Evolutionary conservation across 441 rosid genomes (phyloP).

Genomic region (Flueggea neowawraea): DNA sequence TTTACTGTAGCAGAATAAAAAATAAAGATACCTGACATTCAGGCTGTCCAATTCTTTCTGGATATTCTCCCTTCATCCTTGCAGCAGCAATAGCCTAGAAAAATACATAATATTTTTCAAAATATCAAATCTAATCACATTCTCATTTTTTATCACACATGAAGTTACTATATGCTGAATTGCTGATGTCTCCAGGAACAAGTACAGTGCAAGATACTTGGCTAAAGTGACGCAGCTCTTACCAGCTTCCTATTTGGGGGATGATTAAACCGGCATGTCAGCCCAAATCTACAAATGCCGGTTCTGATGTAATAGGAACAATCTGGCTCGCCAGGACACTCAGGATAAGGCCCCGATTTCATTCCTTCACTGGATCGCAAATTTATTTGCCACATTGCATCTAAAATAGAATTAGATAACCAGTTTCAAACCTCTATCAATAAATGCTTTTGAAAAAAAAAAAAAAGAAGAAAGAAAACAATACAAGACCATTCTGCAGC

Average conservation of each 20-base stretch:
- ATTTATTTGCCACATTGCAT: conserved; percentile 91
- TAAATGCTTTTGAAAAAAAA: not conserved
- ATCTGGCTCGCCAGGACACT: conserved; percentile 92
- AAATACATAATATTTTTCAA: conserved; percentile 18
- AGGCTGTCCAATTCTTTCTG: conserved; percentile 93
- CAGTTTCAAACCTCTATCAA: not conserved
- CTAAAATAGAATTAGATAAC: conserved; percentile 36
- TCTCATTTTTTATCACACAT: conserved; percentile 7
- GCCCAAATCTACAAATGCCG: conserved; percentile 96
- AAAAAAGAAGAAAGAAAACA: too few species aligned
- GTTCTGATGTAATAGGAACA: conserved; percentile 98
- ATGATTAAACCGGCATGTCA: conserved; percentile 93
- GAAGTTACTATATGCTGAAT: too few species aligned
- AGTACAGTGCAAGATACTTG: conserved; percentile 13
- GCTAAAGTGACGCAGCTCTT: conserved; percentile 20
- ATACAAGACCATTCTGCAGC: too few species aligned
- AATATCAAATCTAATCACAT: conserved; percentile 7
- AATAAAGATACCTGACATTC: conserved; percentile 83
- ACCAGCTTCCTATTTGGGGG: conserved; percentile 98
- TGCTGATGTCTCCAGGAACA: too few species aligned
- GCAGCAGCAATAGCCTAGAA: conserved; percentile 91
- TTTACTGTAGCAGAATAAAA: too few species aligned
- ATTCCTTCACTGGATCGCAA: conserved; percentile 64
- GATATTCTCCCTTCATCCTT: conserved; percentile 93
- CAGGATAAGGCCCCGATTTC: conserved; percentile 83